These are phyloP conservation scores for Massariosphaeria phaeospora DNA, from an alignment of 495 filamentous ascomycete genomes.

Conservation along the genomic window DNA sequence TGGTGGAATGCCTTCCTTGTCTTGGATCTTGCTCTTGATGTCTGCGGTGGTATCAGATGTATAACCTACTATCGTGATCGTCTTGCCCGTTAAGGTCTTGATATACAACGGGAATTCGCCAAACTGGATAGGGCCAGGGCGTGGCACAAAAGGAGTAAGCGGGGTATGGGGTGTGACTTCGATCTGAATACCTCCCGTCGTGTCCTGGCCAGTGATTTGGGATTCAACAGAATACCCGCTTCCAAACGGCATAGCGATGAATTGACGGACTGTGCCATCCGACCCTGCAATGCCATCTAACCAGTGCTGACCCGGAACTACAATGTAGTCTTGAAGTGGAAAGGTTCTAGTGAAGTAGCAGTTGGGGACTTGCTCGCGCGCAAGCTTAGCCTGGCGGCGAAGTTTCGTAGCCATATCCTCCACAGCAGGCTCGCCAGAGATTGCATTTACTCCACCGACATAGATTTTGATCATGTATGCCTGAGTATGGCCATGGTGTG, in stretches of 20 bases:
- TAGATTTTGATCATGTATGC: conserved; percentile 22
- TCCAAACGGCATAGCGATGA: conserved; percentile 25
- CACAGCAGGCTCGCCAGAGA: conserved; percentile 17
- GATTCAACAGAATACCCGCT: conserved; percentile 24
- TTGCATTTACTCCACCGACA: conserved; percentile 21
- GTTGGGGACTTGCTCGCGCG: background rate
- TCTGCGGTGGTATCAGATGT: background rate
- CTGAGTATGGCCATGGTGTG: background rate
- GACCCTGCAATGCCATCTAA: conserved; percentile 18
- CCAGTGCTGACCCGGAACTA: conserved; percentile 9
- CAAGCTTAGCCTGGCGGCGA: conserved; percentile 9
- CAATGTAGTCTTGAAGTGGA: conserved; percentile 27
- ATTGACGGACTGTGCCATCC: conserved; percentile 15
- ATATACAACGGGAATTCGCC: conserved; percentile 2
- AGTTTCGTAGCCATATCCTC: conserved; percentile 11
- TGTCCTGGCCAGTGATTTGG: conserved; percentile 21
- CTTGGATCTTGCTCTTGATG: conserved; percentile 3
- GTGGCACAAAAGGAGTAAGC: background rate
- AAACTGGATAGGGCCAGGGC: background rate
- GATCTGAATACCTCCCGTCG: conserved; percentile 35
- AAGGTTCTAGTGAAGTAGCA: background rate
- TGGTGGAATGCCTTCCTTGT: background rate
- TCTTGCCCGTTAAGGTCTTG: conserved; percentile 6
- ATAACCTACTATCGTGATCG: background rate
- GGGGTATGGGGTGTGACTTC: conserved; percentile 76